phyloP scores from a whole-genome alignment of 345 rosid genomes.

The Rhodomyrtus tomentosa region DNA sequence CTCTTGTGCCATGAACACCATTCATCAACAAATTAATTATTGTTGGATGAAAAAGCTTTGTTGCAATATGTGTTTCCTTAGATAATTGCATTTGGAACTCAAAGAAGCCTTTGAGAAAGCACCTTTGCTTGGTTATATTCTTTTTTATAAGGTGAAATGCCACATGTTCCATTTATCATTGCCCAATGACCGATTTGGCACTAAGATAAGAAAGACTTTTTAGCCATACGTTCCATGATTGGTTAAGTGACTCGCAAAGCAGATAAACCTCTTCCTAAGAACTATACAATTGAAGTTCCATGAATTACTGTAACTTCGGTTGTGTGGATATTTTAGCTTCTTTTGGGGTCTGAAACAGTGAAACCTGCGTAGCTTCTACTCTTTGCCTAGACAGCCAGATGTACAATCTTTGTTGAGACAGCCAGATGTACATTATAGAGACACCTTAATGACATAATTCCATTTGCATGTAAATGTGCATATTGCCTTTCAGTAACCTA shows the following conservation, averaged over 20 bases:
- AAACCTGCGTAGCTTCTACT: not conserved
- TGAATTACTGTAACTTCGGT: not conserved
- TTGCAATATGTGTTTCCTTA: not conserved
- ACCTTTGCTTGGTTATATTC: not conserved
- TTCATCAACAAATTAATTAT: not conserved
- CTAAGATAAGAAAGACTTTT: not conserved
- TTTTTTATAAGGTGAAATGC: not conserved
- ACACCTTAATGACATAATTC: not conserved
- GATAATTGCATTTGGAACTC: not conserved
- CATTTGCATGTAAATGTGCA: not conserved
- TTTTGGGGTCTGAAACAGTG: not conserved
- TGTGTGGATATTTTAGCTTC: not conserved
- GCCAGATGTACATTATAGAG: not conserved
- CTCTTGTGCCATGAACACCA: not conserved
- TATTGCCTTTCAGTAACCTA: not conserved
- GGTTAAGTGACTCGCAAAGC: not conserved
- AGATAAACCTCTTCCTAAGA: not conserved
- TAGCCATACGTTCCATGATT: not conserved
- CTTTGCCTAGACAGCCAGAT: not conserved
- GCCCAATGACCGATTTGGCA: not conserved
- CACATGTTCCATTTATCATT: not conserved
- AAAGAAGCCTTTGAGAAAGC: not conserved
- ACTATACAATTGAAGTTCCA: not conserved
- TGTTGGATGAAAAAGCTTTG: not conserved
- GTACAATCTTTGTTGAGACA: not conserved